Evolutionary conservation across 768 basidiomycete genomes (phyloP).

Genomic region (Hygrocybe punicea): DNA sequence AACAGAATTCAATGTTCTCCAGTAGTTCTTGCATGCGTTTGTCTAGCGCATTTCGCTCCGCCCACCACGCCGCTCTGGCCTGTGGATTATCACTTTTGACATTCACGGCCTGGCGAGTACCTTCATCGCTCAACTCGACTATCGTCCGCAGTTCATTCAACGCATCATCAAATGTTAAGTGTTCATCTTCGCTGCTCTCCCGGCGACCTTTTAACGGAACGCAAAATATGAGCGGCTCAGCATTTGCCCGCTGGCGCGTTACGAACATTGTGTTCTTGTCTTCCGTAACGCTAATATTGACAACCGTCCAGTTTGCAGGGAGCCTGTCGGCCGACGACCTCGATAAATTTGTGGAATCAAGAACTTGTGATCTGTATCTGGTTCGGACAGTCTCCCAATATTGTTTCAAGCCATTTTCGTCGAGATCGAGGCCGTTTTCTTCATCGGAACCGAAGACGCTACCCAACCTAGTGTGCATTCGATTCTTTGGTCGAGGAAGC

Average conservation of each 20-base stretch:
- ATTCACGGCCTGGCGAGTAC: conserved; percentile 65
- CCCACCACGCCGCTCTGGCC: conserved; percentile 83
- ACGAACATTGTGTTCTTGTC: conserved; percentile 83
- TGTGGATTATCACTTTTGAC: conserved; percentile 65
- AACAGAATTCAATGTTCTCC: conserved; percentile 88
- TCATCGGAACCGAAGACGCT: conserved; percentile 37
- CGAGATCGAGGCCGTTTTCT: conserved; percentile 23
- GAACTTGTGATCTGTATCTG: conserved; percentile 49
- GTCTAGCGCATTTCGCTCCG: conserved; percentile 71
- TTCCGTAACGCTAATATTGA: conserved; percentile 79
- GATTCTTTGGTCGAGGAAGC: conserved; percentile 28
- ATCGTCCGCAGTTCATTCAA: conserved; percentile 74
- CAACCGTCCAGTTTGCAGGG: conserved; percentile 76
- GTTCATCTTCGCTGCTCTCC: conserved; percentile 65
- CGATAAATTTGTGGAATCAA: conserved; percentile 43
- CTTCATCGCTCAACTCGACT: conserved; percentile 72
- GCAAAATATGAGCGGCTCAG: conserved; percentile 74
- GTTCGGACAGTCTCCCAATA: conserved; percentile 64
- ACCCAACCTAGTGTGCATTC: conserved; percentile 11
- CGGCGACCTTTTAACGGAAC: conserved; percentile 83
- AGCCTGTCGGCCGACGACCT: conserved; percentile 44
- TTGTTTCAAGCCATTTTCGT: conserved; percentile 35
- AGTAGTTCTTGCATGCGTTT: conserved; percentile 68
- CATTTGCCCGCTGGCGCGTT: conserved; percentile 64
- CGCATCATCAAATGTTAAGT: conserved; percentile 74